Evolutionary conservation across 2,329 filamentous ascomycete species (phyloP).

Genomic region (Phaeosphaeria sp.): DNA sequence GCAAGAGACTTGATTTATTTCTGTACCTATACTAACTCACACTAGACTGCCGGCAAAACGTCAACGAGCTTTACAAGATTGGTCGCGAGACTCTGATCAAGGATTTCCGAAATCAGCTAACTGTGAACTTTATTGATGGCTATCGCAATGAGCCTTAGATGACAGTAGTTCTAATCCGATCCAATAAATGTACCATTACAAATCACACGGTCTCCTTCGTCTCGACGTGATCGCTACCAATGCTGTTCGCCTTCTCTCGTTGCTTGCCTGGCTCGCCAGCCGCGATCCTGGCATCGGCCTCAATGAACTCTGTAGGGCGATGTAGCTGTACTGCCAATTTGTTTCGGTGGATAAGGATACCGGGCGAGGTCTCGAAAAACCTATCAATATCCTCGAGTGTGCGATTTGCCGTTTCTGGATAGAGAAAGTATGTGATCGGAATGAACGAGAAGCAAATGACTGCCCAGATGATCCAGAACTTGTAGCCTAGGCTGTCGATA

Average conservation of each 20-base stretch:
- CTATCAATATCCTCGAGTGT: constrained; percentile 59
- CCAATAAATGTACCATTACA: not conserved
- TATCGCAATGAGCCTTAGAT: constrained; percentile 38
- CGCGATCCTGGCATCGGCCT: constrained; percentile 53
- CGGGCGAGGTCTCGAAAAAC: constrained; percentile 45
- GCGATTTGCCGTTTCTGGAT: constrained; percentile 59
- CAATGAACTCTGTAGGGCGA: constrained; percentile 57
- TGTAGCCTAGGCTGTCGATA: constrained; percentile 56
- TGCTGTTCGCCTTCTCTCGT: constrained; percentile 12
- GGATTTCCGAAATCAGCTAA: constrained; percentile 35
- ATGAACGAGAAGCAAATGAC: constrained; percentile 62
- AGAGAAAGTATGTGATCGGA: constrained; percentile 59
- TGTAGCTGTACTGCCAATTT: constrained; percentile 56
- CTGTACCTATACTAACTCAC: not conserved
- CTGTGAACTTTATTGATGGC: constrained; percentile 40
- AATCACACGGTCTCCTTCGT: constrained; percentile 33
- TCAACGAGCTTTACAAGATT: constrained; percentile 26
- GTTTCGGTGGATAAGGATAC: constrained; percentile 56
- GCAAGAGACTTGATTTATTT: not conserved
- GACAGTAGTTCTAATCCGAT: not conserved
- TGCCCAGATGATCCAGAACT: constrained; percentile 63
- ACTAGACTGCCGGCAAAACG: constrained; percentile 40
- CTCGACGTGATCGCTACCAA: constrained; percentile 28
- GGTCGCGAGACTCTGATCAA: constrained; percentile 35
- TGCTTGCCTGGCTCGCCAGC: constrained; percentile 15